These are phyloP conservation scores for Colletotrichum sp. DNA, from an alignment of 2,329 filamentous ascomycete genomes.

Conservation along the genomic window DNA sequence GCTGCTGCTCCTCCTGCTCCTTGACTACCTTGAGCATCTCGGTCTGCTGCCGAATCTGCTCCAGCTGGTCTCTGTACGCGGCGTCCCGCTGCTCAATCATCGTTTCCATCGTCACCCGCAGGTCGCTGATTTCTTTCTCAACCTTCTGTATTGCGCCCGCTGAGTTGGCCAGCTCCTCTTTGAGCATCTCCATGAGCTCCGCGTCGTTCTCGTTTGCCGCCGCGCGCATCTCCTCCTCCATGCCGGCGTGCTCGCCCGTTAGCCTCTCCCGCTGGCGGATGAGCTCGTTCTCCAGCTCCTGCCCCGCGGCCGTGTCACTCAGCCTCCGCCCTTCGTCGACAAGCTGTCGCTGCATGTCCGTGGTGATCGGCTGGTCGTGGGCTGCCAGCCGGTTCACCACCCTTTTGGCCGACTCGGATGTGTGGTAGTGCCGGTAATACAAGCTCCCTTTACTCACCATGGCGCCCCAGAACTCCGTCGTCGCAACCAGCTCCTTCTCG, in stretches of 20 bases:
- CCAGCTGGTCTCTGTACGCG: not conserved
- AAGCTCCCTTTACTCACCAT: not conserved
- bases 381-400: not conserved
- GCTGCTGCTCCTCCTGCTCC: not conserved
- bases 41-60: not conserved
- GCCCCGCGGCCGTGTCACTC: not conserved
- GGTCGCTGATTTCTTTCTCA: not conserved
- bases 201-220: not conserved
- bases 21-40: not conserved
- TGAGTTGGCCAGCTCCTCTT: not conserved
- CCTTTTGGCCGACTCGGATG: not conserved
- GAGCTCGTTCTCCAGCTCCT: not conserved
- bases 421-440: not conserved
- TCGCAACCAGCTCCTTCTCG: not conserved
- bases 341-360: conserved; percentile 23
- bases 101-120: not conserved
- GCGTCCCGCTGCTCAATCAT: not conserved
- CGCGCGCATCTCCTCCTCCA: not conserved
- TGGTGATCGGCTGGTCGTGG: conserved; percentile 45
- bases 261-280: not conserved
- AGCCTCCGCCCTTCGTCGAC: not conserved
- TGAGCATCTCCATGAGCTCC: not conserved
- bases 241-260: not conserved
- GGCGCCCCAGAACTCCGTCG: not conserved
- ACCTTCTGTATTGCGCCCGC: not conserved